Conservation (phyloP, 495 filamentous ascomycete genomes). For the Podospora comata region DNA sequence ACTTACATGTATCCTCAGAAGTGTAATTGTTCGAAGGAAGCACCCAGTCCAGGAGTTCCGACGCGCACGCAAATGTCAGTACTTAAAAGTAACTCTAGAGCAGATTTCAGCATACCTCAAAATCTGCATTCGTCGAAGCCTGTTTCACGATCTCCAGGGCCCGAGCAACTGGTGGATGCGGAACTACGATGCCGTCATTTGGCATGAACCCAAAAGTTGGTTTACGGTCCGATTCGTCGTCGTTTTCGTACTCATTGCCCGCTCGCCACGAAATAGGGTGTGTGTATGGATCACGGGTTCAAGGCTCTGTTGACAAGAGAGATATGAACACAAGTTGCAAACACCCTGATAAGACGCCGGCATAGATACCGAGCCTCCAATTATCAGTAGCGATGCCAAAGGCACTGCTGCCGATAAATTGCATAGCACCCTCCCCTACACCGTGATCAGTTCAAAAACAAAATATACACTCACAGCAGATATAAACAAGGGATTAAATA, state of each 20-base stretch:
- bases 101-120: too few relatives aligned
- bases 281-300: background rate
- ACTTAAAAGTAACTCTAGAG: too few relatives aligned
- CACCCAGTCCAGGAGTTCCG: background rate
- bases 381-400: constrained; percentile 68
- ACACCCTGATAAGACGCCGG: constrained; percentile 64
- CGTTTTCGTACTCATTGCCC: background rate
- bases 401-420: constrained; percentile 55
- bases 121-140: background rate
- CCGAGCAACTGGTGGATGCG: background rate
- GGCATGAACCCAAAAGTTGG: background rate
- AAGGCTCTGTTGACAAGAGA: background rate
- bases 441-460: background rate
- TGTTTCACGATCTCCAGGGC: background rate
- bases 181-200: background rate
- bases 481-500: background rate
- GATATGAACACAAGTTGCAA: constrained; percentile 54
- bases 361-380: constrained; percentile 64
- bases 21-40: background rate
- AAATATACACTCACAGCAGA: background rate
- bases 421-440: constrained; percentile 60
- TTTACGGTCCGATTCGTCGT: too few relatives aligned
- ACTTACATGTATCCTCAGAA: background rate
- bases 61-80: too few relatives aligned
- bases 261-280: background rate